phyloP scores from a whole-genome alignment of 2,329 filamentous ascomycete species.

The Seiridium unicorne region DNA sequence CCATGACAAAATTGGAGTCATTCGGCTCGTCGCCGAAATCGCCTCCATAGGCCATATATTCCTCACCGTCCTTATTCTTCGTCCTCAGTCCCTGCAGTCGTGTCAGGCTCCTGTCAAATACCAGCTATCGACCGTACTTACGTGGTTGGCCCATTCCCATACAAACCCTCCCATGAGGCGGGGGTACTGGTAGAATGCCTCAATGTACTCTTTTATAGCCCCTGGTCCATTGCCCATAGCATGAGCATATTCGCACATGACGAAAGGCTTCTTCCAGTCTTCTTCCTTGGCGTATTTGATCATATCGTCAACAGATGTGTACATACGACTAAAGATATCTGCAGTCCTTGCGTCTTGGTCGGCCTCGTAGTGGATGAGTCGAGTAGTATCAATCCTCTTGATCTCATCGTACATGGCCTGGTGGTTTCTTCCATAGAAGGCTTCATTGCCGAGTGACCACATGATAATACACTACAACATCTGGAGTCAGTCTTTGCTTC shows the following conservation, averaged over 20 bases:
- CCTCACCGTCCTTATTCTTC: conserved; percentile 38
- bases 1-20: conserved; percentile 58
- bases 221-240: conserved; percentile 75
- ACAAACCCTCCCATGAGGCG: conserved; percentile 63
- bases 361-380: conserved; percentile 66
- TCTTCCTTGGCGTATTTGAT: conserved; percentile 36
- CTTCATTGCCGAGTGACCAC: conserved; percentile 72
- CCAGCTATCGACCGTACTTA: conserved; percentile 19
- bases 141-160: conserved; percentile 65
- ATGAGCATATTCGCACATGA: conserved; percentile 55
- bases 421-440: conserved; percentile 68
- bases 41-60: conserved; percentile 58
- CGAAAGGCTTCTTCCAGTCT: conserved; percentile 53
- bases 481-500: too few species aligned
- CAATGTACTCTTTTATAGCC: conserved; percentile 64
- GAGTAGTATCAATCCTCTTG: conserved; percentile 52
- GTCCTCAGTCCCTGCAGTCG: conserved; percentile 38
- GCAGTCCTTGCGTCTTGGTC: conserved; percentile 56
- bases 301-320: conserved; percentile 49
- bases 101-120: not conserved
- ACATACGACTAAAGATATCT: conserved; percentile 68
- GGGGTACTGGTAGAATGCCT: conserved; percentile 59
- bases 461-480: conserved; percentile 53
- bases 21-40: conserved; percentile 62
- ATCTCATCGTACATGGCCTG: conserved; percentile 66